phyloP scores from a whole-genome alignment of 805 yeast species.

The Pichia thaimueangensis region DNA sequence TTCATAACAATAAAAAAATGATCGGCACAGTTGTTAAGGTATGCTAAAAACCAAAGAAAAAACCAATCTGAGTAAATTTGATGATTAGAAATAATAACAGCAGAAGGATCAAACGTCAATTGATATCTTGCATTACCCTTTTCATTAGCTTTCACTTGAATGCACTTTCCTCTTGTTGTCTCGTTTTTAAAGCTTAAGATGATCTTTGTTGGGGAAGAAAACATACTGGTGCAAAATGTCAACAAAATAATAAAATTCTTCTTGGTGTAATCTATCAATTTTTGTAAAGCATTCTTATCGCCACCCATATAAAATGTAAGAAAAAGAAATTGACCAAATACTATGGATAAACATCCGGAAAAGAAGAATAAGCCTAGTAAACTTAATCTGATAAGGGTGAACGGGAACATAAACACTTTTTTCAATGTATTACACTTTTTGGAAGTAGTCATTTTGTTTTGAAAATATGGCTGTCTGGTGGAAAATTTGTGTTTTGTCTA shows the following conservation, averaged over 20 bases:
- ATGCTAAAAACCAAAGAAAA: constrained; percentile 79
- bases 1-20: constrained; percentile 70
- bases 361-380: constrained; percentile 24
- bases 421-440: neutral
- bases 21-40: constrained; percentile 60
- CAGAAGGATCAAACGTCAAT: constrained; percentile 22
- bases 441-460: neutral
- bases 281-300: constrained; percentile 32
- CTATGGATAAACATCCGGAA: constrained; percentile 39
- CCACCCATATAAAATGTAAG: constrained; percentile 10
- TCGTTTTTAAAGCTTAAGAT: constrained; percentile 36
- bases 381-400: constrained; percentile 10
- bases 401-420: neutral
- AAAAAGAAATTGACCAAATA: constrained; percentile 40
- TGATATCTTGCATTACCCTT: neutral
- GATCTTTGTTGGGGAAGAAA: constrained; percentile 48
- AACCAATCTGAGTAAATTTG: constrained; percentile 95
- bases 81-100: constrained; percentile 75
- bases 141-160: constrained; percentile 10
- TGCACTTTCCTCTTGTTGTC: constrained; percentile 6
- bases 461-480: too few species aligned
- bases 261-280: constrained; percentile 48
- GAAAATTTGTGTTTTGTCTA: too few species aligned
- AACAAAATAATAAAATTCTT: constrained; percentile 50
- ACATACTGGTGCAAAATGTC: constrained; percentile 38